These are phyloP conservation scores for Centrapalus pauciflorus DNA, from an alignment of 129 eudicot species.

Conservation along the genomic window DNA sequence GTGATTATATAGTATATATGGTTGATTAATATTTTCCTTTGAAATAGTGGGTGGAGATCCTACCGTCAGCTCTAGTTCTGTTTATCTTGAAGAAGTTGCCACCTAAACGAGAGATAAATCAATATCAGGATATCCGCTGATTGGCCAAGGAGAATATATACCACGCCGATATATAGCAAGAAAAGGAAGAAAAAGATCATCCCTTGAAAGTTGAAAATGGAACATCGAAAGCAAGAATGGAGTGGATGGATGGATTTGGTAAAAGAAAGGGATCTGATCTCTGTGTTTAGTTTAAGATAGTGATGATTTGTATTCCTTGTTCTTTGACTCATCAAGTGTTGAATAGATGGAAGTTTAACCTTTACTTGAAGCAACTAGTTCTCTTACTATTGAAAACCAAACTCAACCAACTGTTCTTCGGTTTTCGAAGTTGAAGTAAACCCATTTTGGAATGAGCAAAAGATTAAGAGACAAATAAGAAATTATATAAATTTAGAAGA, in stretches of 20 bases:
- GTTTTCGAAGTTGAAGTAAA: too few species aligned
- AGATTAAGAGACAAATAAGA: too few species aligned
- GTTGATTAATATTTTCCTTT: background rate
- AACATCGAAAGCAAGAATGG: background rate
- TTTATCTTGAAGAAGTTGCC: slow-evolving; percentile 90
- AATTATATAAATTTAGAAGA: too few species aligned
- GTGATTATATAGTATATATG: background rate
- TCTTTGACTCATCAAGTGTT: background rate
- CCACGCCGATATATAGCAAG: background rate
- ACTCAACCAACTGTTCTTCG: too few species aligned
- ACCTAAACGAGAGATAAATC: slow-evolving; percentile 82
- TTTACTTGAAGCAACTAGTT: too few species aligned
- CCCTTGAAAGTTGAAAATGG: slow-evolving; percentile 3
- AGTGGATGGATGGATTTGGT: background rate
- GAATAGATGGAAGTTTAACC: background rate
- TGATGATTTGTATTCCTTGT: slow-evolving; percentile 2
- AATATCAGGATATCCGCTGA: slow-evolving; percentile 74
- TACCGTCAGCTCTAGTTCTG: slow-evolving; percentile 80
- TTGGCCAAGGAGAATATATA: too few species aligned
- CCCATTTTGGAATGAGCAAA: too few species aligned
- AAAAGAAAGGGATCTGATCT: slow-evolving; percentile 7
- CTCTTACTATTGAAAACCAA: too few species aligned
- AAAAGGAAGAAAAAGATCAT: too few species aligned
- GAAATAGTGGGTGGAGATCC: slow-evolving; percentile 81
- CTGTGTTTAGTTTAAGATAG: background rate